Conservation (phyloP, 2,329 filamentous ascomycete species). For the Pleurostoma richardsiae region DNA sequence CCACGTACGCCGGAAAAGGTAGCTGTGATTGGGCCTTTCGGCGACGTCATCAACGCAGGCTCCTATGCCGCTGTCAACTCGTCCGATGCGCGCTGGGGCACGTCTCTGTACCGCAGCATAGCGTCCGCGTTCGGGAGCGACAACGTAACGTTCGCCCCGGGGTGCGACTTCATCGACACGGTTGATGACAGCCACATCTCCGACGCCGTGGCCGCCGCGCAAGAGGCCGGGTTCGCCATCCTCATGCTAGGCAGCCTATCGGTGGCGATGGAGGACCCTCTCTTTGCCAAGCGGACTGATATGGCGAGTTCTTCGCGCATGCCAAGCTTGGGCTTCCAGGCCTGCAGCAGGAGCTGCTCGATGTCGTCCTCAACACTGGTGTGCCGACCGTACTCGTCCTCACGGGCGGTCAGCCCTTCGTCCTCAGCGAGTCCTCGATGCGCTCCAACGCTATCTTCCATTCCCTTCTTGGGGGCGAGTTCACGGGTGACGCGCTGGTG, state of each 20-base stretch:
- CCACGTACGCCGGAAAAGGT: constrained; percentile 7
- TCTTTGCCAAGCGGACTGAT: constrained; percentile 22
- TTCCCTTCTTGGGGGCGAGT: constrained; percentile 59
- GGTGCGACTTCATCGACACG: constrained; percentile 8
- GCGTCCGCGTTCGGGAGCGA: constrained; percentile 10
- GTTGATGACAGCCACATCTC: constrained; percentile 16
- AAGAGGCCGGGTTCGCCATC: constrained; percentile 20
- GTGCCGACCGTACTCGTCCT: constrained; percentile 23
- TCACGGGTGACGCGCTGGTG: constrained; percentile 57
- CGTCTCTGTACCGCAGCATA: constrained; percentile 13
- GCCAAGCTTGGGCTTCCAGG: constrained; percentile 23
- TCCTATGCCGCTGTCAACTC: constrained; percentile 13
- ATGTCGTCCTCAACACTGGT: constrained; percentile 21
- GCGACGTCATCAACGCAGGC: constrained; percentile 14
- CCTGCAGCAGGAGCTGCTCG: constrained; percentile 25
- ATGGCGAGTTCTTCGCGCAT: constrained; percentile 24
- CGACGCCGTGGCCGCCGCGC: constrained; percentile 18
- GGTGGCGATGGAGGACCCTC: constrained; percentile 14
- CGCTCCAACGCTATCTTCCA: constrained; percentile 52
- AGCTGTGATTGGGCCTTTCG: constrained; percentile 13
- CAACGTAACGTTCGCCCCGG: constrained; percentile 14
- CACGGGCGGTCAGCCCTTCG: constrained; percentile 23
- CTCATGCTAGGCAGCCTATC: constrained; percentile 22
- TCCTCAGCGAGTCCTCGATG: constrained; percentile 19
- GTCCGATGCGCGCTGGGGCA: constrained; percentile 12